Evolutionary conservation across 306 rosid genomes (phyloP).

Genomic region (Sesbania bispinosa): DNA sequence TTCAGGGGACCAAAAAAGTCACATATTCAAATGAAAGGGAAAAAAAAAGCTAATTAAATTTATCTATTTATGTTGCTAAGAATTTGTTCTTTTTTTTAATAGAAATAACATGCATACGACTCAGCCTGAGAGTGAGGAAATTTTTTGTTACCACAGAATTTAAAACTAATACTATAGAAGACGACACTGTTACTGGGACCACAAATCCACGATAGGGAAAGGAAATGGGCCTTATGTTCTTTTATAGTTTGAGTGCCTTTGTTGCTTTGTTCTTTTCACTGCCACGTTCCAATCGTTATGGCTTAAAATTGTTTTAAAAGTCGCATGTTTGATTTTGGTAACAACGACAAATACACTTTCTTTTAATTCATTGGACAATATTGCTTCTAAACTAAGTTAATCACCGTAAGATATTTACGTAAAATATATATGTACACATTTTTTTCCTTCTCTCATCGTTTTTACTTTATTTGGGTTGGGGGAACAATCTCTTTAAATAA

Average conservation of each 20-base stretch:
- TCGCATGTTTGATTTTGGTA: constrained; percentile 11
- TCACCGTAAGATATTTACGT: neutral
- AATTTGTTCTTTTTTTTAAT: no score
- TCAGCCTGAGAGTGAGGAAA: no score
- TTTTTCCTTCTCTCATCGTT: neutral
- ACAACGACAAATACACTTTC: no score
- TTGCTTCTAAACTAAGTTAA: constrained; percentile 11
- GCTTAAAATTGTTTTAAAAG: neutral
- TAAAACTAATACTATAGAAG: neutral
- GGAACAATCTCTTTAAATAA: neutral
- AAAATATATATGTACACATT: neutral
- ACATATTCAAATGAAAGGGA: no score
- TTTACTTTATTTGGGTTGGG: neutral
- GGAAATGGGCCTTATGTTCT: neutral
- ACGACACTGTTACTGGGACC: neutral
- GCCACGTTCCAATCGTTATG: neutral
- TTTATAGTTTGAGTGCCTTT: neutral
- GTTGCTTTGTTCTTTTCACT: neutral
- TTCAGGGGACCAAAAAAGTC: no score
- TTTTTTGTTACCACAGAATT: neutral
- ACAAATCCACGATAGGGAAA: no score
- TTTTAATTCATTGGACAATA: neutral
- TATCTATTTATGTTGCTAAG: no score
- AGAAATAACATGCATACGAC: neutral
- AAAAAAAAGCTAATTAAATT: no score